Evolutionary conservation across 306 rosid species (phyloP).

Genomic region (Rubus parviflorus): DNA sequence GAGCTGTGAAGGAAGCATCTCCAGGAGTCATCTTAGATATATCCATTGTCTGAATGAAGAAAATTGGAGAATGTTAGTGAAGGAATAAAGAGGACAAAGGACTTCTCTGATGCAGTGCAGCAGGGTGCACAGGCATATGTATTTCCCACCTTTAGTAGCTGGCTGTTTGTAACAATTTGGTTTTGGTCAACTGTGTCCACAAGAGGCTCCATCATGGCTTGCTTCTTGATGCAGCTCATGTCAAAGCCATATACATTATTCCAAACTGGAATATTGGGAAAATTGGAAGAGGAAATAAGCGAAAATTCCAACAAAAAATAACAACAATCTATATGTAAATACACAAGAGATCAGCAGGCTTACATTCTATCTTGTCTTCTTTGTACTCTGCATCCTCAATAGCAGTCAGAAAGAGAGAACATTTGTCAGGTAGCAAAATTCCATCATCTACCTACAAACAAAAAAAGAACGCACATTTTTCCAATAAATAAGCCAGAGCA

Average conservation of each 20-base stretch:
- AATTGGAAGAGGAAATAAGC: constrained; percentile 10
- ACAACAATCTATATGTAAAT: constrained; percentile 13
- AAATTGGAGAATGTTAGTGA: constrained; percentile 20
- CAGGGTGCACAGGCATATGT: background rate
- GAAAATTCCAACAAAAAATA: background rate
- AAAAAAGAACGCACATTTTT: background rate
- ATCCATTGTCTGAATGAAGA: constrained; percentile 82
- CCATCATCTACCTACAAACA: constrained; percentile 67
- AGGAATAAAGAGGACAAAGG: background rate
- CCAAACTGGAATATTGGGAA: constrained; percentile 67
- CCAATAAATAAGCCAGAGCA: background rate
- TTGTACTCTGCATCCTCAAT: constrained; percentile 97
- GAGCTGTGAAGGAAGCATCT: constrained; percentile 87
- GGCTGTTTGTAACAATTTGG: constrained; percentile 91
- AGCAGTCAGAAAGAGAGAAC: constrained; percentile 80
- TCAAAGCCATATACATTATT: constrained; percentile 87
- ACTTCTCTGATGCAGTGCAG: background rate
- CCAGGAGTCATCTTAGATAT: constrained; percentile 96
- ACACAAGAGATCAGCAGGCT: constrained; percentile 37
- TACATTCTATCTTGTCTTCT: constrained; percentile 98
- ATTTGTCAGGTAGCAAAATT: constrained; percentile 82
- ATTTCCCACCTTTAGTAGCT: constrained; percentile 73
- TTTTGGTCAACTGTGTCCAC: constrained; percentile 95
- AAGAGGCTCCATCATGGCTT: constrained; percentile 95
- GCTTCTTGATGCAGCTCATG: constrained; percentile 99